Percentiles rank a stretch among this genome's conserved stretches.
These are phyloP conservation scores for Coemansia sp. DNA, from an alignment of 192 early-diverging fungal genomes.

Conservation along the genomic window DNA sequence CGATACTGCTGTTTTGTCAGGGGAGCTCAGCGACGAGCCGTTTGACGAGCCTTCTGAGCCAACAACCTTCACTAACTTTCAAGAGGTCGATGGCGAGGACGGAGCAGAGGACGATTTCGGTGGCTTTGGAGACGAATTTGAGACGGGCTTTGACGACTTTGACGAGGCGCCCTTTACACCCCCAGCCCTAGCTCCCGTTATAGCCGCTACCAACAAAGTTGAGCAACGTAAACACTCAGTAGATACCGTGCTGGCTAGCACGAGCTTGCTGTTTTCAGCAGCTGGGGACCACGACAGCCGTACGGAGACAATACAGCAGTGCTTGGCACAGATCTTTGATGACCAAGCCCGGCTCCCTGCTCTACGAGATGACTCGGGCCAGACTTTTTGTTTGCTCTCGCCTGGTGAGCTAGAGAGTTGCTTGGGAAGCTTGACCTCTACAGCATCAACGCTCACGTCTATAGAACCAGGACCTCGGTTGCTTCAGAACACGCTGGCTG, in stretches of 20 bases:
- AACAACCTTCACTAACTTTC: not conserved
- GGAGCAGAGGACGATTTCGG: constrained; percentile 14
- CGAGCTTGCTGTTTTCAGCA: constrained; percentile 5
- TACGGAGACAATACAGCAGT: constrained; percentile 6
- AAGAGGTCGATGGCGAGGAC: not conserved
- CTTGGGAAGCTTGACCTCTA: not conserved
- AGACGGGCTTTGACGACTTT: constrained; percentile 26
- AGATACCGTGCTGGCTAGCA: constrained; percentile 5
- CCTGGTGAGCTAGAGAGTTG: not conserved
- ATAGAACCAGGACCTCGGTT: constrained; percentile 21
- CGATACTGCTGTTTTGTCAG: not conserved
- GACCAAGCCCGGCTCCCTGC: not conserved
- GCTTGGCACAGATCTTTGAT: constrained; percentile 13
- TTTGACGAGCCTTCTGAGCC: not conserved
- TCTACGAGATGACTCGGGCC: not conserved
- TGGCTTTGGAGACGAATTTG: constrained; percentile 17
- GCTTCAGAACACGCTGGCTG: constrained; percentile 26
- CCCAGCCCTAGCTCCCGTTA: not conserved
- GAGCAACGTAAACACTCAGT: not conserved
- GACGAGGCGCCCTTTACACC: not conserved
- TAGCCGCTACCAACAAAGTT: not conserved
- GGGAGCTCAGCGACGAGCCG: not conserved
- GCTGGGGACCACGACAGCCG: not conserved
- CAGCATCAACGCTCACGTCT: too few species aligned
- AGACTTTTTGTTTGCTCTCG: not conserved